Percentiles rank a stretch among this genome's conserved stretches.
phyloP scores from a whole-genome alignment of 345 rosid species.

The Dipteronia dyeriana region DNA sequence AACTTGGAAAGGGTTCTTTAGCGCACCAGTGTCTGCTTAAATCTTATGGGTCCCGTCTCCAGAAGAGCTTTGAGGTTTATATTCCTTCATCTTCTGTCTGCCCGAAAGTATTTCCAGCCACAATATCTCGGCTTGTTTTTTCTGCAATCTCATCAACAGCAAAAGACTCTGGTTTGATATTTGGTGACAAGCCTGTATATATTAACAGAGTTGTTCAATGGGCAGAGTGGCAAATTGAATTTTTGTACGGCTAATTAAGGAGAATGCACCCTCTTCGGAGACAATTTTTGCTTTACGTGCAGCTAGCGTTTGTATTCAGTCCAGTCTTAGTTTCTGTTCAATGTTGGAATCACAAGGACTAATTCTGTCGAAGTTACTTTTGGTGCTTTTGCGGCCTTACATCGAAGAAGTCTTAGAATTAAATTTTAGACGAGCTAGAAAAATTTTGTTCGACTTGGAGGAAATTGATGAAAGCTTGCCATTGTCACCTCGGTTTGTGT shows the following conservation, averaged over 20 bases:
- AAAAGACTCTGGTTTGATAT: constrained; percentile 71
- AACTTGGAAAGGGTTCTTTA: constrained; percentile 80
- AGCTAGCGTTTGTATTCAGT: constrained; percentile 72
- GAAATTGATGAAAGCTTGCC: constrained; percentile 60
- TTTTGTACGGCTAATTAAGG: constrained; percentile 80
- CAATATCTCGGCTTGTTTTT: constrained; percentile 75
- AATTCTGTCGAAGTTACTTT: constrained; percentile 76
- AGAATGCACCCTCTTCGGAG: constrained; percentile 78
- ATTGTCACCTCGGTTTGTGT: constrained; percentile 49
- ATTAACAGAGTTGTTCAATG: constrained; percentile 87
- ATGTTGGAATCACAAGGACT: constrained; percentile 85
- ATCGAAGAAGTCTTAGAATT: constrained; percentile 91
- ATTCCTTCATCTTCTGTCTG: constrained; percentile 76
- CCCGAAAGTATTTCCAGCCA: constrained; percentile 75
- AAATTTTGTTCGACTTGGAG: constrained; percentile 52
- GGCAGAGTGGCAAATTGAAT: constrained; percentile 96
- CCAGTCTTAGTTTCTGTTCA: constrained; percentile 74
- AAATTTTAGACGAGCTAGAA: constrained; percentile 86
- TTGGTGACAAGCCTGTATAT: constrained; percentile 85
- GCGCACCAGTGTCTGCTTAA: constrained; percentile 80
- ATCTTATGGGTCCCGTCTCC: constrained; percentile 54
- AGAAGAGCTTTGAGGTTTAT: constrained; percentile 58
- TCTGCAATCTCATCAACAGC: constrained; percentile 63
- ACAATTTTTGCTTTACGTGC: constrained; percentile 75
- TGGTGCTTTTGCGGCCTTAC: constrained; percentile 82